Conservation (phyloP, 306 rosid species). For the Echinosophora koreensis region DNA sequence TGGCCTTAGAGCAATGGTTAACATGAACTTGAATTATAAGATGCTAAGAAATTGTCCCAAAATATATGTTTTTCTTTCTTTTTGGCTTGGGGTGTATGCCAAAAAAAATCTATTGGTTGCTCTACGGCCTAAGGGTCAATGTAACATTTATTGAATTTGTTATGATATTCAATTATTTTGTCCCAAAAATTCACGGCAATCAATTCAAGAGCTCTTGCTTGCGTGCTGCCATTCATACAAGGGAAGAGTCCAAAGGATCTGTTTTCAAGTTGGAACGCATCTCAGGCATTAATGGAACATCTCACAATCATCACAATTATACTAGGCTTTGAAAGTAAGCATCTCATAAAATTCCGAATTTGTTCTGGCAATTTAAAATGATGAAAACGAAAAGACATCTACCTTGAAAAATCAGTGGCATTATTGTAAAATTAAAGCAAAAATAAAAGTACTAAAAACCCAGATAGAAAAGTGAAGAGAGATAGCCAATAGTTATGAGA, state of each 20-base stretch:
- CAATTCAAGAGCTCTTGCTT: too few relatives aligned
- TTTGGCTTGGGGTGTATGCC: not conserved
- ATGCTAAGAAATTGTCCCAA: too few relatives aligned
- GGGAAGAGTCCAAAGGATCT: not conserved
- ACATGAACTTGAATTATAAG: too few relatives aligned
- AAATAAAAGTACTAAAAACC: too few relatives aligned
- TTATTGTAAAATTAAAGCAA: conserved; percentile 40
- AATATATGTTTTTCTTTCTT: too few relatives aligned
- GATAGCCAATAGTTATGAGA: not conserved
- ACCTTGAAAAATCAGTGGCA: conserved; percentile 40
- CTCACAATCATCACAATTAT: not conserved
- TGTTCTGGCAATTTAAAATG: not conserved
- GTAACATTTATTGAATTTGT: conserved; percentile 20
- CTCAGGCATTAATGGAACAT: conserved; percentile 16
- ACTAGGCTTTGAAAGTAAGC: not conserved
- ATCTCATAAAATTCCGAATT: not conserved
- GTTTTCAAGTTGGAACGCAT: not conserved
- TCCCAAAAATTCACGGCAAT: too few relatives aligned
- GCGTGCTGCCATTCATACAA: too few relatives aligned
- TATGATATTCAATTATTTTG: not conserved
- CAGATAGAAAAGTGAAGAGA: not conserved
- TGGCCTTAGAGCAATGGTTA: too few relatives aligned
- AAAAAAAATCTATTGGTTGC: not conserved
- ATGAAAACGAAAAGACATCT: conserved; percentile 19
- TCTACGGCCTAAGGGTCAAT: not conserved